phyloP scores from a whole-genome alignment of 2,329 filamentous ascomycete species.

The Hypomyces rosellus region DNA sequence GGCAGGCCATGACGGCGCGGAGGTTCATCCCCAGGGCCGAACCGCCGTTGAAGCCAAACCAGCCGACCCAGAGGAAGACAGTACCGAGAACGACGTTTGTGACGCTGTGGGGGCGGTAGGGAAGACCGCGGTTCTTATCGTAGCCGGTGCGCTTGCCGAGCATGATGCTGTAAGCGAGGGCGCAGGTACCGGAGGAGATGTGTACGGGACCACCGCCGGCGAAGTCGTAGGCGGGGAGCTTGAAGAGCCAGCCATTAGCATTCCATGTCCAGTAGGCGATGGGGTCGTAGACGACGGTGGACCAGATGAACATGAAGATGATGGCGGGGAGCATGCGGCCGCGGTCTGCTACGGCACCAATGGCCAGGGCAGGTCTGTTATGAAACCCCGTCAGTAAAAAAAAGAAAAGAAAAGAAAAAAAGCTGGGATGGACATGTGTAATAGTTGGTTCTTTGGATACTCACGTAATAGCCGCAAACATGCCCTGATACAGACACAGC shows the following conservation, averaged over 20 bases:
- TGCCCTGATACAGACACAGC: conserved; percentile 81
- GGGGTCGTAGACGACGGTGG: conserved; percentile 65
- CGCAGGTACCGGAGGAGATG: conserved; percentile 64
- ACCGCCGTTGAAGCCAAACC: conserved; percentile 95
- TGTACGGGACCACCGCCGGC: conserved; percentile 71
- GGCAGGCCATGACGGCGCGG: conserved; percentile 81
- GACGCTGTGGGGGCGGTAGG: conserved; percentile 67
- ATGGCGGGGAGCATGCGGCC: conserved; percentile 55
- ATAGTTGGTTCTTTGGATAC: conserved; percentile 20
- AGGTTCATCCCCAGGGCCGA: conserved; percentile 75
- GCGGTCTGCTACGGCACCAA: conserved; percentile 55
- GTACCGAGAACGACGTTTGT: conserved; percentile 69
- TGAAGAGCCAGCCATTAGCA: conserved; percentile 62
- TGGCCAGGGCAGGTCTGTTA: conserved; percentile 47
- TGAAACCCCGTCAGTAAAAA: neutral
- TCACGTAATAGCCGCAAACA: conserved; percentile 85
- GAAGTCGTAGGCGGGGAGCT: conserved; percentile 65
- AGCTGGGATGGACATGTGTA: neutral
- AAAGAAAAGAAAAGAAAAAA: neutral
- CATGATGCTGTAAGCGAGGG: conserved; percentile 67
- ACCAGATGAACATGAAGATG: conserved; percentile 65
- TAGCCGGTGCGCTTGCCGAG: conserved; percentile 63
- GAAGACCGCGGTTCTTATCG: conserved; percentile 53
- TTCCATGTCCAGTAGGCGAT: conserved; percentile 78
- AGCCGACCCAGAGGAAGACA: conserved; percentile 81